Percentiles rank a stretch among this genome's conserved stretches.
phyloP scores from a whole-genome alignment of 495 filamentous ascomycete species.

The Penicillium maclennaniae region DNA sequence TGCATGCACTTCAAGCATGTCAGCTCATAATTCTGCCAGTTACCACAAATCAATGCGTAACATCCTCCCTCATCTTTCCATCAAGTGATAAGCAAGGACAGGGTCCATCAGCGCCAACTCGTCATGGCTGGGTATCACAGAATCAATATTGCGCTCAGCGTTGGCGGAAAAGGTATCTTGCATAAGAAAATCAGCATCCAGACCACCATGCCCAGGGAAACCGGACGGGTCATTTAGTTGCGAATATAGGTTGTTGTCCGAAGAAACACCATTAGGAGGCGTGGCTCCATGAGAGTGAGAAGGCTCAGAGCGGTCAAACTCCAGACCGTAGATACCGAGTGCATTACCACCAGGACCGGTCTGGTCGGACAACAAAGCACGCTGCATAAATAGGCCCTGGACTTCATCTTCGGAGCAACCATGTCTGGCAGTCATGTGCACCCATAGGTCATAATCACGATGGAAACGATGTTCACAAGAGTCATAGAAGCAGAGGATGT shows the following conservation, averaged over 20 bases:
- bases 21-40: background rate
- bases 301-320: slow-evolving; percentile 29
- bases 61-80: slow-evolving; percentile 8
- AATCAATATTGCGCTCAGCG: slow-evolving; percentile 13
- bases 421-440: slow-evolving; percentile 59
- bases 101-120: slow-evolving; percentile 37
- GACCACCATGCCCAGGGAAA: slow-evolving; percentile 9
- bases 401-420: slow-evolving; percentile 48
- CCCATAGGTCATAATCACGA: slow-evolving; percentile 62
- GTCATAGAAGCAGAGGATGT: slow-evolving; percentile 51
- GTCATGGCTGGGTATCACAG: slow-evolving; percentile 32
- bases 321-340: slow-evolving; percentile 44
- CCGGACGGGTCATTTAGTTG: background rate
- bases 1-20: background rate
- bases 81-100: slow-evolving; percentile 31
- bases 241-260: background rate
- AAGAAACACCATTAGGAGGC: background rate
- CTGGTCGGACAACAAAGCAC: slow-evolving; percentile 35
- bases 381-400: slow-evolving; percentile 42
- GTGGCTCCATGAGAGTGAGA: slow-evolving; percentile 19
- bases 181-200: slow-evolving; percentile 29
- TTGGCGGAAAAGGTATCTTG: slow-evolving; percentile 13
- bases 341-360: slow-evolving; percentile 27
- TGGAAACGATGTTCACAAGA: slow-evolving; percentile 59
- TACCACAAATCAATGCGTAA: too few species aligned